These are phyloP conservation scores for Hypoxylon crocopeplum DNA, from an alignment of 495 filamentous ascomycete genomes.

Conservation along the genomic window DNA sequence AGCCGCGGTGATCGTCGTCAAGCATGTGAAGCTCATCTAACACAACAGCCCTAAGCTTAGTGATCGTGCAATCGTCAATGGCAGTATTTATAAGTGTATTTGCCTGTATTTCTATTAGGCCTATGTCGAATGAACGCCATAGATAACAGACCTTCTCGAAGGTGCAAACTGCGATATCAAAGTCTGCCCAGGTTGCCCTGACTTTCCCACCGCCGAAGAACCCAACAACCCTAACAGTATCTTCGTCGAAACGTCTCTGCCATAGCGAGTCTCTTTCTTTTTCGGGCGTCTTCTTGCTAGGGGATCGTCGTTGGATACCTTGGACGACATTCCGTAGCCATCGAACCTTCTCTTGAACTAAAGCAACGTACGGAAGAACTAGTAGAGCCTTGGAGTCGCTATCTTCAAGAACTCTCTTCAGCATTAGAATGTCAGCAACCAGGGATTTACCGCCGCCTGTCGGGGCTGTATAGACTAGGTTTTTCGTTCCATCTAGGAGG, in stretches of 20 bases:
- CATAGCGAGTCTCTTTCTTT: slow-evolving; percentile 42
- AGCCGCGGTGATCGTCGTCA: slow-evolving; percentile 79
- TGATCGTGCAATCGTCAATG: slow-evolving; percentile 74
- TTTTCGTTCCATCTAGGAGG: slow-evolving; percentile 67
- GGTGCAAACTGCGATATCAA: slow-evolving; percentile 82
- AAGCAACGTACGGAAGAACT: slow-evolving; percentile 81
- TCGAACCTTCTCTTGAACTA: slow-evolving; percentile 83
- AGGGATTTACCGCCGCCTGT: slow-evolving; percentile 85
- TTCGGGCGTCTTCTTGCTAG: slow-evolving; percentile 18
- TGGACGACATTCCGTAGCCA: slow-evolving; percentile 76
- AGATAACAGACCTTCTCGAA: slow-evolving; percentile 73
- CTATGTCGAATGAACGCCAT: slow-evolving; percentile 3
- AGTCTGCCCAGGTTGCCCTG: slow-evolving; percentile 71
- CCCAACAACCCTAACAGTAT: slow-evolving; percentile 67
- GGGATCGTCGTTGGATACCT: slow-evolving; percentile 58
- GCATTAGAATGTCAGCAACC: slow-evolving; percentile 76
- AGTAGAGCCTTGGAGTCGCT: slow-evolving; percentile 73
- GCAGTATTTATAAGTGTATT: slow-evolving; percentile 79
- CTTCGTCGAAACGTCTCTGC: slow-evolving; percentile 53
- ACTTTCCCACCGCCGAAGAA: slow-evolving; percentile 77
- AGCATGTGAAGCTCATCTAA: slow-evolving; percentile 87
- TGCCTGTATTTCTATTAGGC: slow-evolving; percentile 58
- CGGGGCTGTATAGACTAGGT: slow-evolving; percentile 84
- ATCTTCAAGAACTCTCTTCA: slow-evolving; percentile 73
- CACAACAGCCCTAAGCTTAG: slow-evolving; percentile 70